phyloP scores from a whole-genome alignment of 441 rosid genomes.

The Melastoma candidum region DNA sequence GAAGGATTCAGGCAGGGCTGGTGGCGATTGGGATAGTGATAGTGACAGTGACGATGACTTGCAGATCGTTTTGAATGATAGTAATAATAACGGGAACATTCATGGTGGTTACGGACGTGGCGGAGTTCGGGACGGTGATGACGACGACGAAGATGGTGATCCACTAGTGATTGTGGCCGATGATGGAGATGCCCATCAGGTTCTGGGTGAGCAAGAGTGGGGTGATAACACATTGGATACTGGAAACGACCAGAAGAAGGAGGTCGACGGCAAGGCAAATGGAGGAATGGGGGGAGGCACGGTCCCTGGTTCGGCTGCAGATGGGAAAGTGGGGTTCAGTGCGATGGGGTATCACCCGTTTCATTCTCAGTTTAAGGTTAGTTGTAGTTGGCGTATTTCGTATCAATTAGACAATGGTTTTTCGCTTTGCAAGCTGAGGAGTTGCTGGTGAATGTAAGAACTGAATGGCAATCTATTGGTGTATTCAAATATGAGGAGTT shows the following conservation, averaged over 20 bases:
- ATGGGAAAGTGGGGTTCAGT: constrained; percentile 72
- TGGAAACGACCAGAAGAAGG: constrained; percentile 53
- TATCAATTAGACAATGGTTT: too few species aligned
- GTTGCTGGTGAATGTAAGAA: too few species aligned
- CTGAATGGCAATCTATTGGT: too few species aligned
- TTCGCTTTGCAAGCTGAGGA: too few species aligned
- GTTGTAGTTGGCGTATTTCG: constrained; percentile 19
- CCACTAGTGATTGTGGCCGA: constrained; percentile 81
- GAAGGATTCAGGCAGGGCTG: constrained; percentile 17
- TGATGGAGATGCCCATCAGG: constrained; percentile 39
- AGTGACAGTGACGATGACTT: constrained; percentile 99
- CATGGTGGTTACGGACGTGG: constrained; percentile 43
- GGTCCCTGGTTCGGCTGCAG: constrained; percentile 13
- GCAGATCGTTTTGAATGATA: constrained; percentile 84
- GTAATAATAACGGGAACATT: constrained; percentile 34
- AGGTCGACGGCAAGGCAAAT: constrained; percentile 30
- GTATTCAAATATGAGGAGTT: too few species aligned
- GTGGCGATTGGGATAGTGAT: constrained; percentile 22
- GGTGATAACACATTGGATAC: constrained; percentile 46
- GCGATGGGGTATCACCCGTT: constrained; percentile 80
- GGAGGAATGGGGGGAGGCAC: constrained; percentile 23
- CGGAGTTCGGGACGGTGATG: constrained; percentile 41
- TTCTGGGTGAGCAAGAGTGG: constrained; percentile 53
- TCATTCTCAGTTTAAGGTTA: constrained; percentile 99
- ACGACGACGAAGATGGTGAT: constrained; percentile 66